Evolutionary conservation across 352 stramenopile genomes (phyloP).

Genomic region (Globisporangium spiculum): DNA sequence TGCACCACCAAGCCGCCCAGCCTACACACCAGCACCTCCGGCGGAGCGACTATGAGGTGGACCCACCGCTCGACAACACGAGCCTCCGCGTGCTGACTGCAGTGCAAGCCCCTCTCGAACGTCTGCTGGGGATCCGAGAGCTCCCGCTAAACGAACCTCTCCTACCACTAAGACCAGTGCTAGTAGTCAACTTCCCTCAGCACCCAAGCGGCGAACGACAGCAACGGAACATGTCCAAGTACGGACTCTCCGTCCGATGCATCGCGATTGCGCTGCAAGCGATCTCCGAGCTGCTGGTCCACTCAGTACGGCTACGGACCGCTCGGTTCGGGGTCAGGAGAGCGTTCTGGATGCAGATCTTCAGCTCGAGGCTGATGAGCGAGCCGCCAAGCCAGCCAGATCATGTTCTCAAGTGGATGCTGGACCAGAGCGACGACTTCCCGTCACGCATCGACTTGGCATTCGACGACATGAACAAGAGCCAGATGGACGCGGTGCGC

Average conservation of each 20-base stretch:
- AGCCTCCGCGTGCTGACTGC: neutral
- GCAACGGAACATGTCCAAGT: no score
- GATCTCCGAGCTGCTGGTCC: neutral
- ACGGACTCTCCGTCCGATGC: no score
- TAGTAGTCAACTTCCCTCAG: no score
- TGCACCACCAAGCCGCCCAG: neutral
- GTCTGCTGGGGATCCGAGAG: neutral
- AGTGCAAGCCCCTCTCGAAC: neutral
- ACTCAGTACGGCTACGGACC: neutral
- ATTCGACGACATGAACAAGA: neutral
- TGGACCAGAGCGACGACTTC: neutral
- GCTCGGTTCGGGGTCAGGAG: neutral
- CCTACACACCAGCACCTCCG: no score
- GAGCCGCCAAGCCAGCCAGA: neutral
- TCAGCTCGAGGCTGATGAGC: neutral
- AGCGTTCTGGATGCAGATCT: neutral
- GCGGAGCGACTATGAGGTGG: no score
- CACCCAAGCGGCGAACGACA: no score
- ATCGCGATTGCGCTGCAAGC: neutral
- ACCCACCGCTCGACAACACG: neutral
- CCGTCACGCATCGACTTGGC: neutral
- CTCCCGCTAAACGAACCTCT: no score
- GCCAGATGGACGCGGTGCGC: neutral
- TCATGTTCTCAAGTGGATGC: neutral
- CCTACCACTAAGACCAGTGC: no score